phyloP scores from a whole-genome alignment of 768 basidiomycete genomes.

The Daedalea quercina region DNA sequence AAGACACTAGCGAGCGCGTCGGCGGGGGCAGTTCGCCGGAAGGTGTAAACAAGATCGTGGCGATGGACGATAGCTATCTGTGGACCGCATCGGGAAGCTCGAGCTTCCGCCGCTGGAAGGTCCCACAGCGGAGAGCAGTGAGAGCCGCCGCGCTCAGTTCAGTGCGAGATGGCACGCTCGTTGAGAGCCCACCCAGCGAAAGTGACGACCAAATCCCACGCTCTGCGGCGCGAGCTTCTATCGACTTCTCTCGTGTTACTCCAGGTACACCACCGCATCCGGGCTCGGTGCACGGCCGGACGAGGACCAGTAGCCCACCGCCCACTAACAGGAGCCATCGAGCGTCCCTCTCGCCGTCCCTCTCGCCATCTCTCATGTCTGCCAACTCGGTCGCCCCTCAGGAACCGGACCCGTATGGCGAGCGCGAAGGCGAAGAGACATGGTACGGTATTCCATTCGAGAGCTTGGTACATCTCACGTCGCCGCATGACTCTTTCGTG shows the following conservation, averaged over 20 bases:
- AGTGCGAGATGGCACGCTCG: background rate
- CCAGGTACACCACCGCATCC: conserved; percentile 9
- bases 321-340: conserved; percentile 3
- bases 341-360: conserved; percentile 13
- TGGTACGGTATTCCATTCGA: conserved; percentile 65
- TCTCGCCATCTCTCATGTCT: conserved; percentile 19
- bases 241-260: conserved; percentile 10
- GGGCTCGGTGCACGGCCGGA: conserved; percentile 1
- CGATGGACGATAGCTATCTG: conserved; percentile 74
- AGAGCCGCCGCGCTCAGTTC: conserved; percentile 22
- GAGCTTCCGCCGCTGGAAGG: conserved; percentile 75
- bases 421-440: conserved; percentile 26
- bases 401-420: conserved; percentile 7
- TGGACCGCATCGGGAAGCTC: conserved; percentile 90
- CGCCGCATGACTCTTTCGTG: conserved; percentile 47
- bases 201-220: conserved; percentile 8
- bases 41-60: conserved; percentile 78
- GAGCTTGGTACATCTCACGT: conserved; percentile 61
- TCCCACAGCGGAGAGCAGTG: conserved; percentile 43
- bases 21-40: conserved; percentile 32
- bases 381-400: conserved; percentile 4
- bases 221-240: conserved; percentile 8
- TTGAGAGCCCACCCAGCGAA: conserved; percentile 5
- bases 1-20: conserved; percentile 42
- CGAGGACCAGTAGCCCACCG: conserved; percentile 11